Evolutionary conservation across 768 basidiomycete species (phyloP).

Genomic region (Russula earlei): DNA sequence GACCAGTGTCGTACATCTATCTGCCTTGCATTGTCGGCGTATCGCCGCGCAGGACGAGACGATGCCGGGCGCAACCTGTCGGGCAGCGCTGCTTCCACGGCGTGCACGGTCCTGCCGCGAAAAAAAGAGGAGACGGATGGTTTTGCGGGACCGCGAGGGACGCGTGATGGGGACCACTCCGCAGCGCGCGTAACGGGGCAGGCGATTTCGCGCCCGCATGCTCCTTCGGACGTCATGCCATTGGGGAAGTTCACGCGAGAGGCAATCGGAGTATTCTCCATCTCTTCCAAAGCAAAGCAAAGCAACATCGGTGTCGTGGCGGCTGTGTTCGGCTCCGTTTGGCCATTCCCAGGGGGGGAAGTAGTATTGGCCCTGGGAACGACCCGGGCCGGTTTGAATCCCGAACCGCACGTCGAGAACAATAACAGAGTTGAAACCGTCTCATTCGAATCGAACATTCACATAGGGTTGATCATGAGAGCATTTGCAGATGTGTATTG

Average conservation of each 20-base stretch:
- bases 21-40: slow-evolving; percentile 12
- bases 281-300: not conserved
- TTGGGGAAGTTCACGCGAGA: not conserved
- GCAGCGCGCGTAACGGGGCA: not conserved
- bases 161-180: slow-evolving; percentile 2
- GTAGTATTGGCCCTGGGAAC: too few relatives aligned
- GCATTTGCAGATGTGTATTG: not conserved
- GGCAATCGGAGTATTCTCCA: not conserved
- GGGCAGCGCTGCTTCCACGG: slow-evolving; percentile 53
- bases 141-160: slow-evolving; percentile 17
- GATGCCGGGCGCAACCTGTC: slow-evolving; percentile 55
- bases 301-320: not conserved
- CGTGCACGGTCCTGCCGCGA: slow-evolving; percentile 66
- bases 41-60: slow-evolving; percentile 42
- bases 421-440: too few relatives aligned
- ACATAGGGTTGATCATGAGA: not conserved
- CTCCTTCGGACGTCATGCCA: not conserved
- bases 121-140: slow-evolving; percentile 59
- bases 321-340: not conserved
- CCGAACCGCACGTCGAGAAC: too few relatives aligned
- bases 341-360: not conserved
- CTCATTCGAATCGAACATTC: not conserved
- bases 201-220: not conserved
- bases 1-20: too few relatives aligned
- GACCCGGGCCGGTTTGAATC: too few relatives aligned